Conservation (phyloP, 2,329 filamentous ascomycete species). For the Hypoxylon sp. region DNA sequence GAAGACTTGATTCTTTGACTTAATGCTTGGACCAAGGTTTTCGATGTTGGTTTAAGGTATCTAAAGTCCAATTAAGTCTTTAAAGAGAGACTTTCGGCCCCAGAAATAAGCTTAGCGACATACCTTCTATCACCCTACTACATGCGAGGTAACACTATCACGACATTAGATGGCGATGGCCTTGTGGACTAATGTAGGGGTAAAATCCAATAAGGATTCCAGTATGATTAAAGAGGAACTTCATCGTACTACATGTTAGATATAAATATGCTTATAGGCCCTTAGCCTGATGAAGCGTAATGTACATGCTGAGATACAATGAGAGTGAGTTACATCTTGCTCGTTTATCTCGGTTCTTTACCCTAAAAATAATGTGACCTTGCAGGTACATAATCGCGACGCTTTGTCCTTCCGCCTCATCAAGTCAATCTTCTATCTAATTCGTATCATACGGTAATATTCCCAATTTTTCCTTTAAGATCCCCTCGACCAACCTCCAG, state of each 20-base stretch:
- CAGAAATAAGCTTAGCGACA: background rate
- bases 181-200: background rate
- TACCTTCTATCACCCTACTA: background rate
- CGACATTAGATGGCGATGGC: background rate
- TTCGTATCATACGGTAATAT: constrained; percentile 16
- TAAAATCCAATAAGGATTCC: background rate
- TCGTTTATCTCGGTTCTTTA: too few relatives aligned
- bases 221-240: background rate
- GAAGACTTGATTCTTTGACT: too few relatives aligned
- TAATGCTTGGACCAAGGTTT: background rate
- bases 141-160: background rate
- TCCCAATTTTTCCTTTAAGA: constrained; percentile 59
- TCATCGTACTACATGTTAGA: background rate
- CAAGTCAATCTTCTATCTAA: background rate
- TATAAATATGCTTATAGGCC: background rate
- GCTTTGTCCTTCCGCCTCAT: too few relatives aligned
- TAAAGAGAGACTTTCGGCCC: background rate
- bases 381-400: too few relatives aligned
- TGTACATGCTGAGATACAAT: background rate
- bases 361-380: too few relatives aligned
- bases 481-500: constrained; percentile 62
- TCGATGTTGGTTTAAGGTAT: background rate
- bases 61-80: too few relatives aligned
- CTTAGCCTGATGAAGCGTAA: background rate
- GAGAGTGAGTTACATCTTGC: too few relatives aligned